Evolutionary conservation across 352 stramenopile species (phyloP), one percentile per base, ranked within the genome.

Genomic region (Phytophthora palmivora): DNA sequence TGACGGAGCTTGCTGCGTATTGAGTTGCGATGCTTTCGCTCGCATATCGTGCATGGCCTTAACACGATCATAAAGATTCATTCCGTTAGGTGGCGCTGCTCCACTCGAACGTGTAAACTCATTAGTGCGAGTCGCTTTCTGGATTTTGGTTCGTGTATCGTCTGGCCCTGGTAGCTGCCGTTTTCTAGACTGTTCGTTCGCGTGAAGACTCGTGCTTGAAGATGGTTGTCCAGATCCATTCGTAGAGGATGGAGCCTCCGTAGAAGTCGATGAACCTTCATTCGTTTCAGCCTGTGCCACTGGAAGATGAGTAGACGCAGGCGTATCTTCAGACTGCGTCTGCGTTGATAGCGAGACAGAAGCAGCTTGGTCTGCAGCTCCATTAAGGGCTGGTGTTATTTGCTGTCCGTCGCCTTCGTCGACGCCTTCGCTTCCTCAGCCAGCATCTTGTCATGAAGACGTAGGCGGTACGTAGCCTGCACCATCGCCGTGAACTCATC

Each of bases 21-120:
- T 60, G 16, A 34, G 15, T 34, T 60, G 37, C 28, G 52, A 34
- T 22, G 44, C 52, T 59, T 49, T 64, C 41, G 38, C 57, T 63
- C 52, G 62, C 48, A 68, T 43, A 34, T 82, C 76, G 39, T 82
- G 75, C 75, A 83, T 76, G 26, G 62, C 58, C 30, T 75, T 67
- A 4, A 88, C 66, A 37, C 63, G 60, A 34, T 86, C 79, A 58
- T 84, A 79, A 6, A 86, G 41, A 63, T 55, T 82, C 61, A 75
- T 71, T 12, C 69, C 61, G 22, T 78, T 62, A 15, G 26, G 55
- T 34, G 55, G 11, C 58, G 46, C 11, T 48, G 41, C 7, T 50
- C 30, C 55, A 50, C 24, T 48, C 6, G 45, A 38, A n/a, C 18
- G 46, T 42, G 37, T 55, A 42, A 30, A 21, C 10, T 56, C 28